These are phyloP conservation scores for Turnera subulata DNA, from an alignment of 345 rosid species.

Conservation along the genomic window DNA sequence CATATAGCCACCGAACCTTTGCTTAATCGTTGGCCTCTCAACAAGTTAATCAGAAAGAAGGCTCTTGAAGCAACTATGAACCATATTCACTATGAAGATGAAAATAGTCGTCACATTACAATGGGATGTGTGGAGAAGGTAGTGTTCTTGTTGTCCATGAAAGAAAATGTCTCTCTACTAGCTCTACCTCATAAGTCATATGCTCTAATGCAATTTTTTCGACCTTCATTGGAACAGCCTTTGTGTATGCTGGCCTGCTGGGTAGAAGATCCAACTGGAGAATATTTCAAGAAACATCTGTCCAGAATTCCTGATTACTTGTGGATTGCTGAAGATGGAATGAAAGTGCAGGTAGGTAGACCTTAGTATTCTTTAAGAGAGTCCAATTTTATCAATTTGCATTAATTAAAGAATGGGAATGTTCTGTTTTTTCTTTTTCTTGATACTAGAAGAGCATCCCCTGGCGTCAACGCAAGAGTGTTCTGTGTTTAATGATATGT, in stretches of 20 bases:
- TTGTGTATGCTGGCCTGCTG: constrained; percentile 61
- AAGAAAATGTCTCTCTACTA: neutral
- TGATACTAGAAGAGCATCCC: too few relatives aligned
- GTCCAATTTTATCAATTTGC: neutral
- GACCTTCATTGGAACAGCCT: constrained; percentile 16
- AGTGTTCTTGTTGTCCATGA: too few relatives aligned
- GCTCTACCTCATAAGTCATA: neutral
- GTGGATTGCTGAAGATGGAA: constrained; percentile 71
- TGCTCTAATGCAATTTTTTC: neutral
- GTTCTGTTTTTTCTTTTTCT: too few relatives aligned
- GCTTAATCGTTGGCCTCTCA: constrained; percentile 24
- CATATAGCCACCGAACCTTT: constrained; percentile 19
- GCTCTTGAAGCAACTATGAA: constrained; percentile 17
- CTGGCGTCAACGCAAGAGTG: too few relatives aligned
- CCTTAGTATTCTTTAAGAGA: neutral
- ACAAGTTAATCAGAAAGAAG: constrained; percentile 15
- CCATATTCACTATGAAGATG: constrained; percentile 27
- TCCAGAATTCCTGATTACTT: constrained; percentile 43
- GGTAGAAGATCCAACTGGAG: constrained; percentile 58
- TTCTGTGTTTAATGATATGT: neutral
- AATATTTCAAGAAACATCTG: constrained; percentile 49
- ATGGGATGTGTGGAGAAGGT: constrained; percentile 25
- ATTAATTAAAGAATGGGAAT: too few relatives aligned
- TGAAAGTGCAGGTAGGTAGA: constrained; percentile 45
- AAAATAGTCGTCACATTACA: constrained; percentile 28